Conservation (phyloP, 2,329 filamentous ascomycete genomes). For the Phyllosticta citribraziliensis region DNA sequence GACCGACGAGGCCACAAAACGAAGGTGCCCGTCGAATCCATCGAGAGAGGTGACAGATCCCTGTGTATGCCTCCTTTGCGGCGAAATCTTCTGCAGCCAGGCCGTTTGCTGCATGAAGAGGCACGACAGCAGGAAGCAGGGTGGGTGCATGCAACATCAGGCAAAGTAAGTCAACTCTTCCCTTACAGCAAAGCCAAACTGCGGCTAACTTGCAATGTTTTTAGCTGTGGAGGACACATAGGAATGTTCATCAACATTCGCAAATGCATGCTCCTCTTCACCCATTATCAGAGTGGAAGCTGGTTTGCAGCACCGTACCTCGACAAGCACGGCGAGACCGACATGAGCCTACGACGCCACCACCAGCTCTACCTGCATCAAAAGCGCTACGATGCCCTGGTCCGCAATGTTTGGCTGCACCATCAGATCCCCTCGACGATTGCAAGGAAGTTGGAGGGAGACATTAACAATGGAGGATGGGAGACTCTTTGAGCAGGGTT, state of each 20-base stretch:
- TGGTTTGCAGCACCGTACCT: constrained; percentile 87
- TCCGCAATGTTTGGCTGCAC: constrained; percentile 76
- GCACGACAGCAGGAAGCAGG: constrained; percentile 36
- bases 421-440: constrained; percentile 86
- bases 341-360: constrained; percentile 75
- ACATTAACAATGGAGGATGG: constrained; percentile 97
- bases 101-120: constrained; percentile 74
- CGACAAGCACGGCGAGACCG: constrained; percentile 90
- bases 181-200: neutral
- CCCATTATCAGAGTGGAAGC: constrained; percentile 72
- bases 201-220: constrained; percentile 11
- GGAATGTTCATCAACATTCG: constrained; percentile 96
- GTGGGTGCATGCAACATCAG: constrained; percentile 79
- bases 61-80: constrained; percentile 86
- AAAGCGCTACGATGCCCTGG: constrained; percentile 80
- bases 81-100: constrained; percentile 93
- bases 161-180: constrained; percentile 51
- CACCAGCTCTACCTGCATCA: constrained; percentile 89
- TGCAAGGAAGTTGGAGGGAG: constrained; percentile 79
- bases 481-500: constrained; percentile 50
- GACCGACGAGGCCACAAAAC: constrained; percentile 80
- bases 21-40: constrained; percentile 68
- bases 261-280: constrained; percentile 85
- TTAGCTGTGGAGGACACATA: constrained; percentile 75
- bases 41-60: constrained; percentile 88